Percentiles rank a stretch among this genome's conserved stretches.
These are phyloP conservation scores for Lycium barbarum DNA, from an alignment of 257 asterid species.

Conservation along the genomic window DNA sequence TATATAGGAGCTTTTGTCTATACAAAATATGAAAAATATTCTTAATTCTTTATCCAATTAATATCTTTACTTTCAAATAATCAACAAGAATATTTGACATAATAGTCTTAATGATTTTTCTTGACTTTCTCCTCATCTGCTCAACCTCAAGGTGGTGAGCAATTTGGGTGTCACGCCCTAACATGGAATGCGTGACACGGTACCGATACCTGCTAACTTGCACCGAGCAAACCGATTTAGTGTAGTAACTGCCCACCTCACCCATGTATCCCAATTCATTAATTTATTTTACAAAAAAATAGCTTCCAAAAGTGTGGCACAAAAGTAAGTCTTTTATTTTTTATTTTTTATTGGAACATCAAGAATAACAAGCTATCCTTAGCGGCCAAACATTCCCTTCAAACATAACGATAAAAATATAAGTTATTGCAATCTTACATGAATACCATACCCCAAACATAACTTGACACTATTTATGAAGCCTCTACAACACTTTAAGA, in stretches of 20 bases:
- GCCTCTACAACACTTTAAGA: background rate
- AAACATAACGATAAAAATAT: background rate
- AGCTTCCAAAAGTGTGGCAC: background rate
- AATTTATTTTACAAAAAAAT: background rate
- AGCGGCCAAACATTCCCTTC: background rate
- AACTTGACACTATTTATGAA: background rate
- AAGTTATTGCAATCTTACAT: background rate
- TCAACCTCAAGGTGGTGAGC: background rate
- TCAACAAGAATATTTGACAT: background rate
- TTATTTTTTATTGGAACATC: background rate
- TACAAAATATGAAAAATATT: background rate
- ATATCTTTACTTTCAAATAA: background rate
- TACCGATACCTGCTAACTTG: background rate
- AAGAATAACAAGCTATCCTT: background rate
- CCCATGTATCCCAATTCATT: background rate
- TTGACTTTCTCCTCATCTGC: background rate
- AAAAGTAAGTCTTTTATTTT: background rate
- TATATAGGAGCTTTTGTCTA: background rate
- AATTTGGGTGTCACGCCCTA: background rate
- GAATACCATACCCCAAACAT: constrained; percentile 1
- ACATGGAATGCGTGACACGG: background rate
- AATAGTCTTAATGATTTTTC: constrained; percentile 9
- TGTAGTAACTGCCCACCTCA: background rate
- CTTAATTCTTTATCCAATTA: background rate
- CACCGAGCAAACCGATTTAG: constrained; percentile 1